Percentiles rank a stretch among this genome's conserved stretches.
Conservation (phyloP, 768 basidiomycete species). For the Agaricus sinodeliciosus region DNA sequence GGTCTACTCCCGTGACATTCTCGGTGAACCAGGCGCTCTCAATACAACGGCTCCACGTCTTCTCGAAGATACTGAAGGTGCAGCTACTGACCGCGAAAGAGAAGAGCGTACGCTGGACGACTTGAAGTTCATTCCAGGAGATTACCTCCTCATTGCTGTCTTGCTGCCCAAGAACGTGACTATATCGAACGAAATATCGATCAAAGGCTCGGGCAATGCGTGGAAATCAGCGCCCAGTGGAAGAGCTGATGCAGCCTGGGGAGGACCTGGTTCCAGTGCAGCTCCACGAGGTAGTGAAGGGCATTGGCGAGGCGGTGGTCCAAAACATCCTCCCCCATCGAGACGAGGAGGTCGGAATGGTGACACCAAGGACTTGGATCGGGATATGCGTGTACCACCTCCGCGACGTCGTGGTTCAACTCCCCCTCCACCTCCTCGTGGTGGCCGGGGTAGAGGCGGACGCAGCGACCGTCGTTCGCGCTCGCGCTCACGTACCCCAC, state of each 20-base stretch:
- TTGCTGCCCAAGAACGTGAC: conserved; percentile 63
- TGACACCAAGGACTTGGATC: conserved; percentile 20
- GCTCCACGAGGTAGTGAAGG: conserved; percentile 42
- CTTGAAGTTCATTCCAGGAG: conserved; percentile 73
- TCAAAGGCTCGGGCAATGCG: conserved; percentile 41
- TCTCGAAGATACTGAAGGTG: conserved; percentile 37
- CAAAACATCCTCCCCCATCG: conserved; percentile 39
- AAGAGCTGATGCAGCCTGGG: conserved; percentile 15
- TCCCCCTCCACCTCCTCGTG: conserved; percentile 38
- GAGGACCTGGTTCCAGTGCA: conserved; percentile 29
- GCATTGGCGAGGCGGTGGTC: conserved; percentile 66
- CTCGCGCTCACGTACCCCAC: conserved; percentile 29
- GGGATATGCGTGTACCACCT: conserved; percentile 38
- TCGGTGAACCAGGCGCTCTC: conserved; percentile 69
- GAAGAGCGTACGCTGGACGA: conserved; percentile 75
- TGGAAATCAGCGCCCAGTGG: conserved; percentile 14
- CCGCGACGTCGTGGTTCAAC: conserved; percentile 38
- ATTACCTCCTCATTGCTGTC: conserved; percentile 71
- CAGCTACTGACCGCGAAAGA: conserved; percentile 32
- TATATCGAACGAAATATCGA: conserved; percentile 42
- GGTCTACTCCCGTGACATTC: conserved; percentile 79
- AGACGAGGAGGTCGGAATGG: conserved; percentile 38
- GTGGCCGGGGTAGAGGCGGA: conserved; percentile 29
- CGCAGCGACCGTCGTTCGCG: conserved; percentile 31
- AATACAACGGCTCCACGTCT: conserved; percentile 53